These are phyloP conservation scores for Fusarium temperatum DNA, from an alignment of 2,329 filamentous ascomycete genomes.

Conservation along the genomic window DNA sequence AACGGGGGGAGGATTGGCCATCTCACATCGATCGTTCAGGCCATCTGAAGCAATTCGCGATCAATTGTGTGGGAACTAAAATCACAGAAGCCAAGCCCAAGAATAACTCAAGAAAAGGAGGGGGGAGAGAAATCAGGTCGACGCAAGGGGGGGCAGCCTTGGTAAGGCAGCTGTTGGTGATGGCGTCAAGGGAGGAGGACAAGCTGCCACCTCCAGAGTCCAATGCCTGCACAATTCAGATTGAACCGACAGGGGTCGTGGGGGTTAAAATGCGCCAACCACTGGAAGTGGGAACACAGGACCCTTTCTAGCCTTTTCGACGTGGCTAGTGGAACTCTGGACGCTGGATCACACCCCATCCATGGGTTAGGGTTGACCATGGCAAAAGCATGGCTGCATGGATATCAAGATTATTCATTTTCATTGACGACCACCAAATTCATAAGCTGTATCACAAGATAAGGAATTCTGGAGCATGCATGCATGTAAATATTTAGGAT, in stretches of 20 bases:
- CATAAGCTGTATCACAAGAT: neutral
- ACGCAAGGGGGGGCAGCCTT: slow-evolving; percentile 12
- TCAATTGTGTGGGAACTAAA: neutral
- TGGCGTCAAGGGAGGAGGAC: slow-evolving; percentile 37
- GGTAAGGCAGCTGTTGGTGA: slow-evolving; percentile 24
- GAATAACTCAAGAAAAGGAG: neutral
- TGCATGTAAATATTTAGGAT: neutral
- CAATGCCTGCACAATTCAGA: neutral
- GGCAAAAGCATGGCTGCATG: neutral
- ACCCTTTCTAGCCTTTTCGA: neutral
- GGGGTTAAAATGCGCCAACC: slow-evolving; percentile 13
- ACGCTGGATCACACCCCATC: slow-evolving; percentile 13
- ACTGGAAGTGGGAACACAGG: slow-evolving; percentile 24
- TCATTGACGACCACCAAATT: neutral
- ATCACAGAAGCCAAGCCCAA: neutral
- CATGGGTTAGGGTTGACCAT: slow-evolving; percentile 33
- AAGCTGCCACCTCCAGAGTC: neutral
- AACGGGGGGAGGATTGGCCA: slow-evolving; percentile 40
- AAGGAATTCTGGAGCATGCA: neutral
- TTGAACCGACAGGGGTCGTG: slow-evolving; percentile 30
- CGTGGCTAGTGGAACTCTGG: slow-evolving; percentile 25
- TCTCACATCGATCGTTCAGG: slow-evolving; percentile 38
- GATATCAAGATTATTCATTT: neutral
- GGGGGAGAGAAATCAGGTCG: neutral
- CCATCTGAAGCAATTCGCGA: slow-evolving; percentile 31